Conservation (phyloP, 2,329 filamentous ascomycete genomes). For the Seiridium cupressi region DNA sequence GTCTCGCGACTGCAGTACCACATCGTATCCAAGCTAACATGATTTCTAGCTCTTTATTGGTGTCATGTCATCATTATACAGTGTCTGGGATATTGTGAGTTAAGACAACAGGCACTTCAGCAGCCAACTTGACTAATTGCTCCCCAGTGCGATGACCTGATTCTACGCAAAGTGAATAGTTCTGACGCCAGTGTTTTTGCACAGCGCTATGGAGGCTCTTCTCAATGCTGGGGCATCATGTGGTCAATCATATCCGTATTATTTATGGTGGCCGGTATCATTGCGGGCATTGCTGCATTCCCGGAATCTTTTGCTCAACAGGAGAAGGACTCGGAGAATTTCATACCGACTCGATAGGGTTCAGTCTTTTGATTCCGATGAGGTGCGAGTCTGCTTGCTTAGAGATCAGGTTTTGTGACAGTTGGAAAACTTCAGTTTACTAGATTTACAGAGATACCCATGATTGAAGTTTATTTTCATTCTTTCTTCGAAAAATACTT, state of each 20-base stretch:
- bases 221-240: constrained; percentile 77
- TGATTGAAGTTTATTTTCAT: no score
- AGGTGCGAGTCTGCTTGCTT: no score
- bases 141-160: constrained; percentile 69
- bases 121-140: not conserved
- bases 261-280: constrained; percentile 71
- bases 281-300: constrained; percentile 77
- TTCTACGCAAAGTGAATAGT: constrained; percentile 75
- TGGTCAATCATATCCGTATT: constrained; percentile 72
- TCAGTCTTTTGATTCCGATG: no score
- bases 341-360: constrained; percentile 47
- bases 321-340: constrained; percentile 64
- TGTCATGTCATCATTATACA: constrained; percentile 78
- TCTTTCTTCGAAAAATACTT: no score
- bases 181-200: constrained; percentile 80
- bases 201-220: constrained; percentile 73
- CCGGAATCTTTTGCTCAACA: constrained; percentile 68
- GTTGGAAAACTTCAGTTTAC: no score
- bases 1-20: constrained; percentile 20
- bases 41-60: constrained; percentile 66
- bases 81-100: constrained; percentile 75
- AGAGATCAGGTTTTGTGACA: no score
- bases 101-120: not conserved
- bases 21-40: not conserved
- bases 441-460: no score